These are phyloP conservation scores for Calonectria crousiana DNA, from an alignment of 2,329 filamentous ascomycete genomes.

Conservation along the genomic window DNA sequence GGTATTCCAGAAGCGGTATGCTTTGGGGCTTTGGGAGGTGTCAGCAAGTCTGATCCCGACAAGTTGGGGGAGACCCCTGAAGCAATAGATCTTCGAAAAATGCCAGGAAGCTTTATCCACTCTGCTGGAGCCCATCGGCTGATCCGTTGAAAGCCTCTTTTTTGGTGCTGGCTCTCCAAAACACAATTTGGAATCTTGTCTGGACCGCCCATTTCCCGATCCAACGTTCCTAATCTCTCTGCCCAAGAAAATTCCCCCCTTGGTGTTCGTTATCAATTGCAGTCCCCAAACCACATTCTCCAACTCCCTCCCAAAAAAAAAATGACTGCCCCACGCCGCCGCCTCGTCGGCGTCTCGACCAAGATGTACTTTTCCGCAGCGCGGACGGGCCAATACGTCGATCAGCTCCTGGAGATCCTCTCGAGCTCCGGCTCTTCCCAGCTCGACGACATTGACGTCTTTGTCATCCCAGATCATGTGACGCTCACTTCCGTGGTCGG, in stretches of 20 bases:
- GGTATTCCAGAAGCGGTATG: constrained; percentile 20
- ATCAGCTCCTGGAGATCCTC: constrained; percentile 60
- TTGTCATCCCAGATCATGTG: constrained; percentile 83
- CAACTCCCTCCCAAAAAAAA: neutral
- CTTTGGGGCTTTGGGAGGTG: neutral
- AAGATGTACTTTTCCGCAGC: constrained; percentile 85
- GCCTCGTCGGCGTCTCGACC: constrained; percentile 78
- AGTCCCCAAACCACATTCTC: neutral
- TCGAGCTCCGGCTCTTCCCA: constrained; percentile 55
- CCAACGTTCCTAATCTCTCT: neutral
- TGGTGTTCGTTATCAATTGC: neutral
- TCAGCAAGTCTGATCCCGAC: neutral
- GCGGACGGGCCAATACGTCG: constrained; percentile 69
- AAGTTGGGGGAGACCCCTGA: neutral
- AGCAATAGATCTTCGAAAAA: neutral
- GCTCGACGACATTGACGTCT: constrained; percentile 72
- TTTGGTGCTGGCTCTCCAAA: neutral
- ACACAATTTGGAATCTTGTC: neutral
- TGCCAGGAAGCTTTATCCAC: neutral
- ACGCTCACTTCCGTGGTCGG: constrained; percentile 68
- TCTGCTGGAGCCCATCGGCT: neutral
- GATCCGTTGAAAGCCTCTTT: neutral
- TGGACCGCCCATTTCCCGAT: neutral
- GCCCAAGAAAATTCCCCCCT: neutral
- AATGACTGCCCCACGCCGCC: constrained; percentile 56